phyloP scores from a whole-genome alignment of 2,329 filamentous ascomycete genomes.

The Fusarium musae region DNA sequence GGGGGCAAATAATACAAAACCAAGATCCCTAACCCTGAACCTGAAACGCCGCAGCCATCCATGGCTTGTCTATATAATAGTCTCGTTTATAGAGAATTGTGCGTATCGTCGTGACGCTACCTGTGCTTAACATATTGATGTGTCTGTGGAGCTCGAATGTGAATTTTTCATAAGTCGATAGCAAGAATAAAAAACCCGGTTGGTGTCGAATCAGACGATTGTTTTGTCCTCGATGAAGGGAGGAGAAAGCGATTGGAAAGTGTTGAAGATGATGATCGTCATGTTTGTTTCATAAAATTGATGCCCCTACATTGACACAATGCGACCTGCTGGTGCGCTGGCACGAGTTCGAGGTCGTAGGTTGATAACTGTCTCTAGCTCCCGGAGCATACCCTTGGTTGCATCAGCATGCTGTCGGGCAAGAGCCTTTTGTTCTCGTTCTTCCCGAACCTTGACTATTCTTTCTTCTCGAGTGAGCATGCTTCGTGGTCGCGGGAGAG shows the following conservation, averaged over 20 bases:
- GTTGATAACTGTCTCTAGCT: conserved; percentile 89
- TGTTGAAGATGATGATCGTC: conserved; percentile 9
- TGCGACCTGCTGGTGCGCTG: conserved; percentile 52
- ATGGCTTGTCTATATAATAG: conserved; percentile 30
- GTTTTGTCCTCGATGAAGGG: neutral
- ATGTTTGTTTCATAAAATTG: conserved; percentile 10
- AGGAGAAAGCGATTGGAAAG: conserved; percentile 12
- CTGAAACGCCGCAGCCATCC: conserved; percentile 25
- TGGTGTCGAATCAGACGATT: conserved; percentile 7
- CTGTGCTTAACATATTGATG: conserved; percentile 24
- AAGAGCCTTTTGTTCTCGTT: conserved; percentile 78
- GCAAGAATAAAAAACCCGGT: conserved; percentile 17
- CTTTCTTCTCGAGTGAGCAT: conserved; percentile 86
- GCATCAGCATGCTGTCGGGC: conserved; percentile 81
- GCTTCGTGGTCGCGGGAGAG: conserved; percentile 75
- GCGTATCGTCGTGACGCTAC: conserved; percentile 38
- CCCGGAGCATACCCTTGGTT: conserved; percentile 88
- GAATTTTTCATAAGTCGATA: conserved; percentile 27
- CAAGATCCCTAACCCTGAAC: neutral
- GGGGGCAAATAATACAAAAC: conserved; percentile 5
- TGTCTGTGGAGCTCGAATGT: conserved; percentile 21
- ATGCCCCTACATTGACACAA: conserved; percentile 56
- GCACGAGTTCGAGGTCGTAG: conserved; percentile 56
- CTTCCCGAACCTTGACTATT: conserved; percentile 87
- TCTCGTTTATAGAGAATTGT: conserved; percentile 27